Base-by-base conservation (phyloP, 306 rosid species). In the Vigna nakashimae region DNA sequence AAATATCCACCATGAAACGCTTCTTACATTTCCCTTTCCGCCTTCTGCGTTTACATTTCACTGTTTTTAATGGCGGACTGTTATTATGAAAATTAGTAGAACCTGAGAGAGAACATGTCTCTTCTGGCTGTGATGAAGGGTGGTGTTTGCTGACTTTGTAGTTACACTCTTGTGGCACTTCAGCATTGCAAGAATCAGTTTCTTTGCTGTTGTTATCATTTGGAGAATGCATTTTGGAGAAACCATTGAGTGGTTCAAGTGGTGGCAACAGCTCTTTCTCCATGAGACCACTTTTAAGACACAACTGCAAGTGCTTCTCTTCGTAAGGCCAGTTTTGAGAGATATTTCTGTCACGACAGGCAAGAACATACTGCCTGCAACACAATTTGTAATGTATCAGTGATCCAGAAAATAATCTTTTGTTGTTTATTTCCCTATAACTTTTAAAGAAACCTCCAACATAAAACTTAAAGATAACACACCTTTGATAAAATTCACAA, bases 181-280 rank as follows among this genome's bases (percentile, higher is more conserved):
- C 65, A 8, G 53, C 45, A 43, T 55, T 67, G 38, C 68, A 67
- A 68, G 69, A 74, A 68, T 71, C 62, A 50, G 18, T 77, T 76
- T 51, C 73, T 14, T 70, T 51, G 15, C 76, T 51, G 9, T 64
- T 75, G 46, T 79, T 60, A 76, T 67, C 79, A 75, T 79, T 73
- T 78, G 12, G 68, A 14, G 60, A 74, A 64, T 28, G 40, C 34
- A 75, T 79, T 38, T 65, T 26, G 22, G 70, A 72, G 53, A 15
- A 26, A 65, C 72, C 79, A 71, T 87, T 63, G 60, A 79, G 73
- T 49, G 86, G 60, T 34, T 82, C 83, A 49, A 90, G 59, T 26
- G 95, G 89, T 13, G 95, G 91, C 71, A 90, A 72, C 74, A 83
- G 88, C 69, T 87, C 77, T 9, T 13, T 82, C 71, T 87, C 77